A percentile compares a stretch with the other conserved stretches of the same genome.
Conservation (phyloP, 768 basidiomycete species). For the Russula dissimulans region DNA sequence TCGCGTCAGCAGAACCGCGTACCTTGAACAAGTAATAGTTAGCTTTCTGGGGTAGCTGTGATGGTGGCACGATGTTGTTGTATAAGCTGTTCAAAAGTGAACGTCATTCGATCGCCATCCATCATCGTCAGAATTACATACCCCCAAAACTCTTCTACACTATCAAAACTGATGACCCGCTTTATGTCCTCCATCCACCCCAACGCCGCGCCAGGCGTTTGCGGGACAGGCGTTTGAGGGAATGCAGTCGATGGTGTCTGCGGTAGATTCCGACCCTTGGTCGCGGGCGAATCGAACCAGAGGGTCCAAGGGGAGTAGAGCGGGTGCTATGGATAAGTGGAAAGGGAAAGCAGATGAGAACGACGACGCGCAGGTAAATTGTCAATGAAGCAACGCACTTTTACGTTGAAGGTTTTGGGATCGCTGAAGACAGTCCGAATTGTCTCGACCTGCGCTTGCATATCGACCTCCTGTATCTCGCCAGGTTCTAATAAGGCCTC, state of each 20-base stretch:
- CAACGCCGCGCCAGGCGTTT: constrained; percentile 70
- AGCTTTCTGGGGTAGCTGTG: constrained; percentile 87
- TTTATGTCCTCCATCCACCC: constrained; percentile 99
- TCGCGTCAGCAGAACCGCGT: constrained; percentile 20
- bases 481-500: constrained; percentile 51
- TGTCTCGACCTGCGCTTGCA: constrained; percentile 72
- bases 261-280: constrained; percentile 82
- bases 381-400: constrained; percentile 40
- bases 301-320: constrained; percentile 93
- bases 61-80: constrained; percentile 96
- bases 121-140: constrained; percentile 31
- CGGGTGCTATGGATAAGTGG: constrained; percentile 55
- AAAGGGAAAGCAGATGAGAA: background rate
- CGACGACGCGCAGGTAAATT: background rate
- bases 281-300: constrained; percentile 94
- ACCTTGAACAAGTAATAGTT: constrained; percentile 99
- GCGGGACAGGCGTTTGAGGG: constrained; percentile 63
- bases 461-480: constrained; percentile 81
- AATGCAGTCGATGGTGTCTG: constrained; percentile 75
- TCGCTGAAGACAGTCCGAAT: constrained; percentile 93
- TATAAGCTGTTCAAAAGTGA: constrained; percentile 49
- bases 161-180: constrained; percentile 90
- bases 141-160: constrained; percentile 99
- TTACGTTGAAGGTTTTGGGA: constrained; percentile 91
- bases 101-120: constrained; percentile 14